Base-by-base conservation (phyloP, 345 rosid species). In the Dovyalis caffra region DNA sequence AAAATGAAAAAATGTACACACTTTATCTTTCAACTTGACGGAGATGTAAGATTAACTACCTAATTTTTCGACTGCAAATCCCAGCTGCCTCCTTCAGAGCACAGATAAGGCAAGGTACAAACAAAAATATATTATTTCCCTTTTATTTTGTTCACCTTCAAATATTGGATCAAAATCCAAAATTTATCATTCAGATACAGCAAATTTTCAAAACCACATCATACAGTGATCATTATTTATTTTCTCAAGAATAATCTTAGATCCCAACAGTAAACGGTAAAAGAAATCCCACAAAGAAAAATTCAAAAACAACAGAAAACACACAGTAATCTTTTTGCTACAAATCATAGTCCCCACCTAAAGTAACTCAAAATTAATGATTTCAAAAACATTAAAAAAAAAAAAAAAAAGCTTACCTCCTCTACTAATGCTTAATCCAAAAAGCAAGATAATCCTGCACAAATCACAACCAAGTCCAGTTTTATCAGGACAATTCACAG, bases 391-490 rank as follows among this genome's bases (percentile, higher is more conserved):
- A 32, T 2, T 8, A 6, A 37, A 56, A 20, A 35, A 47, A 23
- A 56, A 10, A 49, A 16, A 70, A 14, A 25, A 25, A 77, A 64
- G 6, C 63, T 74, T 51, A 88, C 94, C 94, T 87, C 85, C 90
- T 85, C 78, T 90, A 71, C 73, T 70, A 75, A 90, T 87, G 87
- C 94, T 90, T 45, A 87, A 56, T 0, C 88, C 87, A 83, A 88
- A 90, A 2, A 82, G 84, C 82, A 90, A 83, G 38, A 88, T 80
- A 68, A 86, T 58, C 82, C 94, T 81, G 79, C 92, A 87, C 83
- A 90, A 71, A 77, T 90, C 94, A 84, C 90, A 90, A 31, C 94
- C 94, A 32, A 88, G 78, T 6, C 94, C 92, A 32, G 90, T 88
- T 79, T 90, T 90, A 66, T 90, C 94, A 25, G 92, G 90, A 47